A percentile compares a stretch with the other conserved stretches of the same genome.
Evolutionary conservation across 1,284 basidiomycete genomes (phyloP).

Genomic region (Rhodotorula sp.): DNA sequence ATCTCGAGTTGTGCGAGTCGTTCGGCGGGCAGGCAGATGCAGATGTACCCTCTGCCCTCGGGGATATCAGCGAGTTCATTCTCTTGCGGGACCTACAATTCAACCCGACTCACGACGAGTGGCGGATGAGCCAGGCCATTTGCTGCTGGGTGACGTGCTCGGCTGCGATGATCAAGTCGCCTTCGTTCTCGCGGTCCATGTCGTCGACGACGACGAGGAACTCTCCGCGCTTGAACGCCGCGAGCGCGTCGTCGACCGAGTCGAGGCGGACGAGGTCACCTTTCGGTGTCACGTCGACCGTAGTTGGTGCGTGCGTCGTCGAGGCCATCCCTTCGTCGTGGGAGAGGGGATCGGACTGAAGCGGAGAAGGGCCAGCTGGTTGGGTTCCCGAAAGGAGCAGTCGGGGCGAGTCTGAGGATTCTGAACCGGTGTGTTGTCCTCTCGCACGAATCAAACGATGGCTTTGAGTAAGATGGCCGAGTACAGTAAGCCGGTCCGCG

Average conservation of each 20-base stretch:
- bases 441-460: no score
- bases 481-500: background rate
- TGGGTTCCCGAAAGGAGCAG: no score
- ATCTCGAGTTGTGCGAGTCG: constrained; percentile 78
- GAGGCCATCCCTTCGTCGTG: background rate
- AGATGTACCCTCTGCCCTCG: constrained; percentile 80
- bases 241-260: constrained; percentile 72
- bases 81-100: background rate
- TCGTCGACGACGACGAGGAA: constrained; percentile 96
- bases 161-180: constrained; percentile 84
- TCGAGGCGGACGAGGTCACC: constrained; percentile 56
- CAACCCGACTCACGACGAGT: constrained; percentile 70
- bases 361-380: background rate
- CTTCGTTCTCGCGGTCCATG: constrained; percentile 88
- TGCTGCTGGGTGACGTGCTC: constrained; percentile 61
- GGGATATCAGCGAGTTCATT: background rate
- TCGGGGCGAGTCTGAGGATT: no score
- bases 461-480: no score
- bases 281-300: background rate
- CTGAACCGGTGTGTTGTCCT: no score
- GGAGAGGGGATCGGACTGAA: background rate
- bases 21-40: constrained; percentile 74
- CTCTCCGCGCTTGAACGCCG: constrained; percentile 75
- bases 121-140: constrained; percentile 99
- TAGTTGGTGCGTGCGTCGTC: background rate